Percentiles rank a stretch among this genome's conserved stretches.
These are phyloP conservation scores for Pichia kluyveri DNA, from an alignment of 805 yeast species.

Conservation along the genomic window DNA sequence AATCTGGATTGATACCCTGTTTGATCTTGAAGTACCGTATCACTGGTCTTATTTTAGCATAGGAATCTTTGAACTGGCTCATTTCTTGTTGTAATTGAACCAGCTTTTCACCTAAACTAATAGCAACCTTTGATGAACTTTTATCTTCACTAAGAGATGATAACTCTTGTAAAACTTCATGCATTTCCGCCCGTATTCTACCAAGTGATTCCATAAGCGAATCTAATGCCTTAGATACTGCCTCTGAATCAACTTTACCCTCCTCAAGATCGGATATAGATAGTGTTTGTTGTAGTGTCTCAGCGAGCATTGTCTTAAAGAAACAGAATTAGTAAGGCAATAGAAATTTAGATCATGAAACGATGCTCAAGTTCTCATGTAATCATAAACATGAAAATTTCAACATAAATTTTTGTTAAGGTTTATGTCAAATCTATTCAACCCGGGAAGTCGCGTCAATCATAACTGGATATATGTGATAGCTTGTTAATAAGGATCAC, in stretches of 20 bases:
- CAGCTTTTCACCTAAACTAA: neutral
- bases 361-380: too few relatives aligned
- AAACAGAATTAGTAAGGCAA: too few relatives aligned
- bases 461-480: too few relatives aligned
- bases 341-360: too few relatives aligned
- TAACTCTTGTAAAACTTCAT: neutral
- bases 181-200: neutral
- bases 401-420: too few relatives aligned
- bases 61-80: neutral
- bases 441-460: too few relatives aligned
- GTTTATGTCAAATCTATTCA: too few relatives aligned
- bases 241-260: constrained; percentile 28
- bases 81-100: neutral
- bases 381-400: too few relatives aligned
- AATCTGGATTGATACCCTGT: constrained; percentile 42
- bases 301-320: neutral
- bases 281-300: constrained; percentile 10
- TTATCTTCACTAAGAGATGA: neutral
- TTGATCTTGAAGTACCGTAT: constrained; percentile 42
- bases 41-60: constrained; percentile 26
- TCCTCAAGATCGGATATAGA: constrained; percentile 32
- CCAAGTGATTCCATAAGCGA: constrained; percentile 15
- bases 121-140: neutral
- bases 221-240: constrained; percentile 29
- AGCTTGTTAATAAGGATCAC: too few relatives aligned